Evolutionary conservation across 192 early-diverging fungal genomes (phyloP), one percentile per base, ranked within the genome.

Genomic region (Polychytrium aggregatum): DNA sequence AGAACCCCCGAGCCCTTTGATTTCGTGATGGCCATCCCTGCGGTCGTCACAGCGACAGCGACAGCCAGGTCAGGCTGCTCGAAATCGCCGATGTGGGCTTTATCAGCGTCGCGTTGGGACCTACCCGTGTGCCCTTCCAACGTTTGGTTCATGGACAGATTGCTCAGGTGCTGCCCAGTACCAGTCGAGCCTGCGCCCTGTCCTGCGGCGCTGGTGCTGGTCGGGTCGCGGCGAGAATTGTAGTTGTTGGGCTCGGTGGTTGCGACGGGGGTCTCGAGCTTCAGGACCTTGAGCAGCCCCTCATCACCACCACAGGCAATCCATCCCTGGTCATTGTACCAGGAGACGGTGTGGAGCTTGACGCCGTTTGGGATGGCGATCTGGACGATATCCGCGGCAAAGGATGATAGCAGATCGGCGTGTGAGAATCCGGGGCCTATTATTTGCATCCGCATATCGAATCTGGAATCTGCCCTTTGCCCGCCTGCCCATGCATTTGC

Each of bases 271-370:
- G 38, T 20, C 37, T 80, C 74, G 8, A 80, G 60, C 48, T 80
- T 77, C 25, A 80, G 52, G 0, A 80, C 77, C 46, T 80, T 80
- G 13, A 80, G 58, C n/a, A 80, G 46, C 6, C 74, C 77, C 9
- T 73, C 65, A 25, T 76, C 74, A 14, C 77, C 77, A 1, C 77
- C 77, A 51, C 77, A 80, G 18, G 77, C 74, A 21, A 80, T 77
- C 64, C 67, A 80, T n/a, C 77, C 77, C 52, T 71, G 62, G 22
- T 78, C 66, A 46, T 80, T 80, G 49, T 77, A 55, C 77, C 77
- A 80, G 16, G 69, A 64, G 29, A 80, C 64, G 14, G 74, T 65
- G 11, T 60, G 60, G 1, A 80, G 65, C 28, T 66, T 62, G 35
- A 64, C 51, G 39, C 71, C 63, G 54, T 78, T 78, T 2, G 77